Percentiles rank a stretch among this genome's conserved stretches.
phyloP scores from a whole-genome alignment of 257 asterid species.

The Solanum clarkiae region DNA sequence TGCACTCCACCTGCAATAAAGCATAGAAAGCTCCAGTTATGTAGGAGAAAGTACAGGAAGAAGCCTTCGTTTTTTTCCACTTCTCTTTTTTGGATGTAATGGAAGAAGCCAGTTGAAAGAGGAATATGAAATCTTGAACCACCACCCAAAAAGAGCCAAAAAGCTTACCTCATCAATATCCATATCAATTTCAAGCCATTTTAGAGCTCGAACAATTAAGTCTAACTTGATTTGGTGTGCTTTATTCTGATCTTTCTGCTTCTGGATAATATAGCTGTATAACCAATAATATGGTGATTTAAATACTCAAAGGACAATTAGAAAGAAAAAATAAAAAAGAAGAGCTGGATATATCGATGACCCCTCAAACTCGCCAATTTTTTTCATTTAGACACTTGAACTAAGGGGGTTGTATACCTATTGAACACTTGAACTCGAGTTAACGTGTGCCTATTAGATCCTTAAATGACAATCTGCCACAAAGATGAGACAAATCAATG shows the following conservation, averaged over 20 bases:
- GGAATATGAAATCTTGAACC: neutral
- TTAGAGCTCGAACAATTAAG: conserved; percentile 71
- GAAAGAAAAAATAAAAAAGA: neutral
- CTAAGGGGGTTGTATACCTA: neutral
- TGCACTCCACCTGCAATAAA: conserved; percentile 77
- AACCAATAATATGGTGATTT: neutral
- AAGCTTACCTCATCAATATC: conserved; percentile 77
- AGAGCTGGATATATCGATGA: neutral
- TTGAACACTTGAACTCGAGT: neutral
- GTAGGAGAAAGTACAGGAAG: neutral
- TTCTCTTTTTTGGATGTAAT: neutral
- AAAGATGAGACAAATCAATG: neutral
- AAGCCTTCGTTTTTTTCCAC: neutral
- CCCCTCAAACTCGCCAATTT: neutral
- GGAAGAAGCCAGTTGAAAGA: neutral
- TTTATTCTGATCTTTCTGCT: conserved; percentile 69
- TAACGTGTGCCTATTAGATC: neutral
- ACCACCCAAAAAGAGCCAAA: neutral
- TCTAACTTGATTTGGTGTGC: conserved; percentile 91
- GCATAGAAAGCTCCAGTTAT: neutral
- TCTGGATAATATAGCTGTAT: conserved; percentile 67
- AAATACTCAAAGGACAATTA: neutral
- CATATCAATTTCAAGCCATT: conserved; percentile 89
- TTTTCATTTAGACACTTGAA: neutral
- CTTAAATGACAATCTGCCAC: neutral